These are phyloP conservation scores for Sporobolus alterniflorus DNA, from an alignment of 202 grass and related monocot genomes.

Conservation along the genomic window DNA sequence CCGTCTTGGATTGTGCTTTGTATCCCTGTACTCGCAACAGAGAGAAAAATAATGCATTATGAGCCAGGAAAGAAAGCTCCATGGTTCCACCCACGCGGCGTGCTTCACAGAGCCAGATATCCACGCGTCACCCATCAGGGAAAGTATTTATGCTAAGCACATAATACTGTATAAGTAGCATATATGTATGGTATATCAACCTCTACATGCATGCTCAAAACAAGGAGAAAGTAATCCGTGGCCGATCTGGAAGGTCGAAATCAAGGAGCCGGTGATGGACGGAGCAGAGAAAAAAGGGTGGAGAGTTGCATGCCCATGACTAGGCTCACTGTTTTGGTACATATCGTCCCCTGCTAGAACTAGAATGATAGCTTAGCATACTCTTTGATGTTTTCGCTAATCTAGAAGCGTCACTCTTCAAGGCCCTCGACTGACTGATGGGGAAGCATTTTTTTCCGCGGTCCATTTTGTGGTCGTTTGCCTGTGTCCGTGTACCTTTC, in stretches of 20 bases:
- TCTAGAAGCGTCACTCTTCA: slow-evolving; percentile 2
- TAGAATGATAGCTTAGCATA: not conserved
- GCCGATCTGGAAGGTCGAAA: slow-evolving; percentile 28
- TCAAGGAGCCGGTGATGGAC: slow-evolving; percentile 13
- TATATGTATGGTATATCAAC: not conserved
- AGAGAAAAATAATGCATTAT: not conserved
- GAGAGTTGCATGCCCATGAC: not conserved
- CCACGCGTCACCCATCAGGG: slow-evolving; percentile 16
- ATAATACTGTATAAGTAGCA: not conserved
- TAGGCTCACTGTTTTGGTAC: not conserved
- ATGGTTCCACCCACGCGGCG: slow-evolving; percentile 4
- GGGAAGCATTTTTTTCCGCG: not conserved
- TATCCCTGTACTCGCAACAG: too few species aligned
- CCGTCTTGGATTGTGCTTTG: not conserved
- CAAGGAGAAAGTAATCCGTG: not conserved
- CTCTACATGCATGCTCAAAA: not conserved
- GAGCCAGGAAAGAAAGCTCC: not conserved
- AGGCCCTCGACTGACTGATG: not conserved
- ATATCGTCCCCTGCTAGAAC: too few species aligned
- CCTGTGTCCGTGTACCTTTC: not conserved
- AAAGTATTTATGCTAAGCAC: not conserved
- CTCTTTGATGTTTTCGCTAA: not conserved
- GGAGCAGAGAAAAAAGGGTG: not conserved
- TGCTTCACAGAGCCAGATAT: not conserved
- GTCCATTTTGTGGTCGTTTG: not conserved